These are phyloP conservation scores for Diaporthe destruens DNA, from an alignment of 2,329 filamentous ascomycete species.

Conservation along the genomic window DNA sequence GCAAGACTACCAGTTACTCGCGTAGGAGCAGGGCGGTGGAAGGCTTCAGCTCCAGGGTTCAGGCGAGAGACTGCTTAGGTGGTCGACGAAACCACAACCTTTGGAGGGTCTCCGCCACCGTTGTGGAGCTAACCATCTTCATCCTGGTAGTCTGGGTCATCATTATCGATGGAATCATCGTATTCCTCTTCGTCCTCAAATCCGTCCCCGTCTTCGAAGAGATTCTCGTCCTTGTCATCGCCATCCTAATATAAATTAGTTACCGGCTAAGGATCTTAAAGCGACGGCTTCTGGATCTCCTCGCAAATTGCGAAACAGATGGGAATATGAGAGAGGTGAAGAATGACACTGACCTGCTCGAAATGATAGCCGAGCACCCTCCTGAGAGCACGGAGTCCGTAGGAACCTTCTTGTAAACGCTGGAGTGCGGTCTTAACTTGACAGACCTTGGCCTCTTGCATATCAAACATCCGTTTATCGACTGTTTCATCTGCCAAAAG, in stretches of 20 bases:
- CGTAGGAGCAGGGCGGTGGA: no score
- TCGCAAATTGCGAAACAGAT: no score
- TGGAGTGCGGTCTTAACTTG: background rate
- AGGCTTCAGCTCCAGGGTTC: no score
- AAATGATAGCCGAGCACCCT: background rate
- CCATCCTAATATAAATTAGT: no score
- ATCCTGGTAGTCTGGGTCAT: background rate
- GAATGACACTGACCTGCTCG: background rate
- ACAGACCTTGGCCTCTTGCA: background rate
- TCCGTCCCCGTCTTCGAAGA: no score
- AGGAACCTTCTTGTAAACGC: background rate
- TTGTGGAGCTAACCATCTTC: background rate
- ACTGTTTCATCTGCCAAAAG: background rate
- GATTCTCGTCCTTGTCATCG: background rate
- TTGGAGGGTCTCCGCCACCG: background rate
- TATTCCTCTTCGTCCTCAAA: background rate
- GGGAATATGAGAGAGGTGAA: no score
- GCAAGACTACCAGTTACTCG: no score
- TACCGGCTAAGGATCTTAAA: no score
- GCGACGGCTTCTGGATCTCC: no score
- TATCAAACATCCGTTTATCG: background rate
- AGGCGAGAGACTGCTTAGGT: no score
- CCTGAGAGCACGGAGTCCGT: background rate
- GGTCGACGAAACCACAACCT: no score
- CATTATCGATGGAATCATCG: background rate